These are phyloP conservation scores for Arxiozyma slooffiae DNA, from an alignment of 1,139 yeast species.

Conservation along the genomic window DNA sequence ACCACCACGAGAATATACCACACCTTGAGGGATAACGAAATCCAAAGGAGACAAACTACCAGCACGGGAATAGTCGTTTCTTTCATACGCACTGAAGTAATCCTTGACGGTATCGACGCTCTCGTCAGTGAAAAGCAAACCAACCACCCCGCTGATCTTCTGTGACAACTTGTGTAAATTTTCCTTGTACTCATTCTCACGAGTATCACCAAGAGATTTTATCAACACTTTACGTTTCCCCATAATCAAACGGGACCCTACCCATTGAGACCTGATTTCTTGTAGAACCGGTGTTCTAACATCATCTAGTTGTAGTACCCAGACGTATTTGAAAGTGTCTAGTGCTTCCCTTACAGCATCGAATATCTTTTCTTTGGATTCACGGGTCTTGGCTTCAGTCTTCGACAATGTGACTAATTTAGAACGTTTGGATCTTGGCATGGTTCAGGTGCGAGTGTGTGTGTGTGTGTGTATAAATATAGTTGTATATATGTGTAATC, in stretches of 20 bases:
- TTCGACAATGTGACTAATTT: slow-evolving; percentile 91
- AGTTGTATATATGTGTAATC: background rate
- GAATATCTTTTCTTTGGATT: slow-evolving; percentile 80
- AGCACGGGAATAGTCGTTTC: slow-evolving; percentile 82
- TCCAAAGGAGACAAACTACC: slow-evolving; percentile 75
- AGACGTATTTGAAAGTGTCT: slow-evolving; percentile 66
- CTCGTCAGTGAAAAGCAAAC: slow-evolving; percentile 82
- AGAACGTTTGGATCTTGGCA: slow-evolving; percentile 96
- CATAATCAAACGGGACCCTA: slow-evolving; percentile 73
- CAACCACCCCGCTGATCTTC: slow-evolving; percentile 61
- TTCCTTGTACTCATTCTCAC: slow-evolving; percentile 84
- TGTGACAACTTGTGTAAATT: slow-evolving; percentile 62
- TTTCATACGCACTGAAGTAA: slow-evolving; percentile 69
- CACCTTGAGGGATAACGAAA: slow-evolving; percentile 79
- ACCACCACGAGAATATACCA: slow-evolving; percentile 92
- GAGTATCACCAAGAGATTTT: slow-evolving; percentile 79
- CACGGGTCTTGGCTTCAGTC: slow-evolving; percentile 91
- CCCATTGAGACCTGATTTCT: slow-evolving; percentile 87
- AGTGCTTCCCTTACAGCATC: slow-evolving; percentile 80
- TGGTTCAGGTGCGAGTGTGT: slow-evolving; percentile 23
- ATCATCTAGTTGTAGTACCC: slow-evolving; percentile 82
- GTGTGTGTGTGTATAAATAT: slow-evolving; percentile 8
- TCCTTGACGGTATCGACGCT: slow-evolving; percentile 72
- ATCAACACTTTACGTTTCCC: slow-evolving; percentile 92
- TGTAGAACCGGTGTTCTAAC: slow-evolving; percentile 94